Conservation (phyloP, 139 green algal species). For the Chlamydomonas sphaeroides region DNA sequence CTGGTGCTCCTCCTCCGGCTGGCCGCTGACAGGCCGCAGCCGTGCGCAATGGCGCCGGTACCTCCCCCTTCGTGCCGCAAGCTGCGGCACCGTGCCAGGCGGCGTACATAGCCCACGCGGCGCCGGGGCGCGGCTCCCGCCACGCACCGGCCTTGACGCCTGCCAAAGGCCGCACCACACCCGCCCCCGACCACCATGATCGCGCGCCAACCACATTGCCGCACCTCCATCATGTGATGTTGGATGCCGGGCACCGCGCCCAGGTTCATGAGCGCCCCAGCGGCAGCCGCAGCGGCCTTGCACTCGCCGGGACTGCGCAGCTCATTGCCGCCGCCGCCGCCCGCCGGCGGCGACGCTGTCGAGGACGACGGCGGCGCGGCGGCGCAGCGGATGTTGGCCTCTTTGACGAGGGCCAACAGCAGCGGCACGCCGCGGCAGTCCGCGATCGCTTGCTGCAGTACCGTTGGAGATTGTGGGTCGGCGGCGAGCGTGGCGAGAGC, state of each 20-base stretch:
- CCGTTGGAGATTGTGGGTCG: neutral
- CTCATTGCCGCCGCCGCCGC: neutral
- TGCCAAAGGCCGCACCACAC: neutral
- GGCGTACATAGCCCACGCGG: too few species aligned
- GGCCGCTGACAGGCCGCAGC: neutral
- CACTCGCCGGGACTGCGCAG: constrained; percentile 14
- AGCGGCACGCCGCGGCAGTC: constrained; percentile 33
- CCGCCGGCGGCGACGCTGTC: too few species aligned
- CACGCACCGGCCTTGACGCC: too few species aligned
- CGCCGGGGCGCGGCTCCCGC: too few species aligned
- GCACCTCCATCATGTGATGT: constrained; percentile 18
- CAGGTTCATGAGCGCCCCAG: constrained; percentile 36
- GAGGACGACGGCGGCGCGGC: too few species aligned
- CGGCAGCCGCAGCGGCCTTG: constrained; percentile 20
- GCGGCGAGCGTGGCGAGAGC: too few species aligned
- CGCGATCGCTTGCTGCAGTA: constrained; percentile 12
- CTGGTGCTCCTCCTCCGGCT: neutral
- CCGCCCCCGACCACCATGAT: neutral
- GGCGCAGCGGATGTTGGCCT: neutral
- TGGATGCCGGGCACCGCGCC: constrained; percentile 16
- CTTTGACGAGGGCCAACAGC: constrained; percentile 10
- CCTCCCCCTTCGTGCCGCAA: neutral
- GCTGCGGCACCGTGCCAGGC: too few species aligned
- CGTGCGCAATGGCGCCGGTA: too few species aligned
- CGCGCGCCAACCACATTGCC: neutral